Base-by-base conservation (phyloP, 768 basidiomycete species). In the Mycena rosella region DNA sequence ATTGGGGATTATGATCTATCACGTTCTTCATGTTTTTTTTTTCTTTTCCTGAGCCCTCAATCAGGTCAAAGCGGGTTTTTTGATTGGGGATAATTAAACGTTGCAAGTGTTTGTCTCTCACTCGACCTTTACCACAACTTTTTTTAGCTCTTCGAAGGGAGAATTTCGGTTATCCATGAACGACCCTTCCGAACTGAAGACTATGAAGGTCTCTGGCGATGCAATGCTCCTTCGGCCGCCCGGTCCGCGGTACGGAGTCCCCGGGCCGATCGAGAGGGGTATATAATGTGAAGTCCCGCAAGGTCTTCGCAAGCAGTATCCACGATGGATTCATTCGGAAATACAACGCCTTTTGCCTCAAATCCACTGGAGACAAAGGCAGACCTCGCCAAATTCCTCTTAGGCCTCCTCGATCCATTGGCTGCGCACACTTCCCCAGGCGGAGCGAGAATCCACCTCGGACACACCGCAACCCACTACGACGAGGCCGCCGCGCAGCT, bases 401-500 rank as follows among this genome's bases (percentile, higher is more conserved):
- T 79, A 52, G 83, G 79, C 65, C 81, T 93, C 22, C 87, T 94
- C 32, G 87, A 92, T 73, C 88, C 91, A 2, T 83, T 93, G 22
- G 89, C 84, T 0, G 74, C 85, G 1, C 89, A 91, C 73, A 94
- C 92, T 0, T 92, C 91, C 15, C 87, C 89, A 0, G 90, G 91
- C 59, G 91, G 92, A 17, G 88, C 92, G 15, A 85, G 90, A 44
- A 85, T 93, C 67, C 89, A 90, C 67, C 81, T 93, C 4, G 90
- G 90, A 5, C 83, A 87, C 81, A 85, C 88, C 32, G 91, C 87
- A 14, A 92, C 91, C 0, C 92, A 92, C 73, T 92, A 87, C 75
- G 91, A 93, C 75, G 88, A 91, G 57, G 78, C 83, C 18, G 91
- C 92, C 26, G 89, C 90, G 2, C 90, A 92, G 60, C 85, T 93